A percentile compares a stretch with the other conserved stretches of the same genome.
Evolutionary conservation across 257 asterid genomes (phyloP).

Genomic region (Solanum bukasovii): DNA sequence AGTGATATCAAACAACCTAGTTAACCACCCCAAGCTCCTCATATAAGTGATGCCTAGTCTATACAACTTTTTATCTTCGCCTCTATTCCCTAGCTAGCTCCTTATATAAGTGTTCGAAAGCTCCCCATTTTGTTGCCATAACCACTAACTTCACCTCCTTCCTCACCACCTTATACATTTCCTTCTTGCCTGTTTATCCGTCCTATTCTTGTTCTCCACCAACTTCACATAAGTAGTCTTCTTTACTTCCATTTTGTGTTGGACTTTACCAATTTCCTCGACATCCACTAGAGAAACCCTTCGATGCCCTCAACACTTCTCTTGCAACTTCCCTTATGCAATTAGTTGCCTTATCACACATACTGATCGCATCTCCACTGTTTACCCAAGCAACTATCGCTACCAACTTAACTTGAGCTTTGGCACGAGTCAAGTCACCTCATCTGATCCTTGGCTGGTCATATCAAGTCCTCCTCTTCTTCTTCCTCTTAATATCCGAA

Average conservation of each 20-base stretch:
- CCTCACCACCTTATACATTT: not conserved
- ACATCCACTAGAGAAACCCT: not conserved
- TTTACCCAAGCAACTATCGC: not conserved
- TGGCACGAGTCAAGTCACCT: not conserved
- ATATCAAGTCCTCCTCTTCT: not conserved
- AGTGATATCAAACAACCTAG: no score
- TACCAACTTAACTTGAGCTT: not conserved
- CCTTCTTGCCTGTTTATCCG: not conserved
- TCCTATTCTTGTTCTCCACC: not conserved
- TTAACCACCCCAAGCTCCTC: no score
- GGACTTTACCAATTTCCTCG: not conserved
- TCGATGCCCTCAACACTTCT: not conserved
- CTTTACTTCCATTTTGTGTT: not conserved
- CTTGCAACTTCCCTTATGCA: not conserved
- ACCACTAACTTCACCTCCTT: not conserved
- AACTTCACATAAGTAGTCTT: not conserved
- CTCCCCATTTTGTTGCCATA: no score
- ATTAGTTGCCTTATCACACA: not conserved
- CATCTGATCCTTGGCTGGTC: not conserved
- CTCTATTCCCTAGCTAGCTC: not conserved
- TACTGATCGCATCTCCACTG: not conserved
- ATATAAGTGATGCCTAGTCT: no score
- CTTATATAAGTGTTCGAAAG: not conserved
- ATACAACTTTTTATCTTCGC: no score
- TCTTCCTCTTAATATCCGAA: not conserved